phyloP scores from a whole-genome alignment of 1,284 basidiomycete species.

The Cystobasidiaceae sp. region DNA sequence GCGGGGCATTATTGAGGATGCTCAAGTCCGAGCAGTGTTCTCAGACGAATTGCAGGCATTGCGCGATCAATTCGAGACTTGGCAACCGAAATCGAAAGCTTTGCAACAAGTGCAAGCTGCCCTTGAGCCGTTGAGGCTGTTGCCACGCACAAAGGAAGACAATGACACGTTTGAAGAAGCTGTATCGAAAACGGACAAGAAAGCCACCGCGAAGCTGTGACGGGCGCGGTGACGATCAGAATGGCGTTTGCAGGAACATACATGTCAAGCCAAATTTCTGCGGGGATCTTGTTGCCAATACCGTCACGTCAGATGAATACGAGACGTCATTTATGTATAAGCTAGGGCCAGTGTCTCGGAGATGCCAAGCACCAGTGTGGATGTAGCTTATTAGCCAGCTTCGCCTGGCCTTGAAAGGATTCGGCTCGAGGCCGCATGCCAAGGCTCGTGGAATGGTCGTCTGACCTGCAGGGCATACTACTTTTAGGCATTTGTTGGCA shows the following conservation, averaged over 20 bases:
- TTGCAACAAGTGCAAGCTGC: constrained; percentile 42
- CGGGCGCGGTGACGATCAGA: too few species aligned
- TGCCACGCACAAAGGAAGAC: constrained; percentile 2
- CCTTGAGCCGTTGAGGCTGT: constrained; percentile 33
- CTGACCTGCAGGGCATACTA: too few species aligned
- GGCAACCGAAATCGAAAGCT: constrained; percentile 40
- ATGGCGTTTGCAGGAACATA: too few species aligned
- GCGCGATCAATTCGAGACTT: constrained; percentile 62
- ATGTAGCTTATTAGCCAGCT: neutral
- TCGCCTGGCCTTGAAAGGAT: too few species aligned
- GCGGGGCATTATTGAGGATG: constrained; percentile 77
- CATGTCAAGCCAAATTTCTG: too few species aligned
- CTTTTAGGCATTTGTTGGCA: neutral
- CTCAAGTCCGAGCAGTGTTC: constrained; percentile 65
- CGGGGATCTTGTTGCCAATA: too few species aligned
- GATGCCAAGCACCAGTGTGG: neutral
- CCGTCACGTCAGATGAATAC: too few species aligned
- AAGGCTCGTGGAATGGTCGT: neutral
- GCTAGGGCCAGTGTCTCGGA: too few species aligned
- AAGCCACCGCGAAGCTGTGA: constrained; percentile 21
- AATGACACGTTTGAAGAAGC: neutral
- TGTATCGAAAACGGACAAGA: constrained; percentile 14
- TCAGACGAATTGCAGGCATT: constrained; percentile 65
- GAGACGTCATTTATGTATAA: too few species aligned
- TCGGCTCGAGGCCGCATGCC: neutral